Evolutionary conservation across 306 rosid species (phyloP).

Genomic region (Inga laurina): DNA sequence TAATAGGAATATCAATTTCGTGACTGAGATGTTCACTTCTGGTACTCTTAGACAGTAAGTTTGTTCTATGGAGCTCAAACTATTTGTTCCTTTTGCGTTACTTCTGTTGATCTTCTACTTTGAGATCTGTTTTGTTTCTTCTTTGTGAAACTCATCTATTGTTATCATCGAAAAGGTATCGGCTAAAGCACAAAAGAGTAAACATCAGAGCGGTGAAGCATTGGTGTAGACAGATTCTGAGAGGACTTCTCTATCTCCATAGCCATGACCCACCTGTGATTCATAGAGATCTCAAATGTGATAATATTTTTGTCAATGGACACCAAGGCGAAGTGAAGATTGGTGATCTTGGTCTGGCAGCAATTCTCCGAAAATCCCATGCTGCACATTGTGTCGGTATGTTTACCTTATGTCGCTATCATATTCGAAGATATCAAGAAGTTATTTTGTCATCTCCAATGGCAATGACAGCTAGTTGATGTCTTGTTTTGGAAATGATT

Average conservation of each 20-base stretch:
- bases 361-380: conserved; percentile 82
- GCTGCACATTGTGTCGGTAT: conserved; percentile 94
- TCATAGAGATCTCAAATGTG: conserved; percentile 98
- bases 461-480: conserved; percentile 14
- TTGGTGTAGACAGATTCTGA: conserved; percentile 96
- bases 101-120: conserved; percentile 10
- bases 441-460: background rate
- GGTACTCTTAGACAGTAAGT: conserved; percentile 90
- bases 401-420: conserved; percentile 19
- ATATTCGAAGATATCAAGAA: conserved; percentile 1
- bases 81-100: background rate
- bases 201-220: conserved; percentile 86
- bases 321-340: conserved; percentile 97
- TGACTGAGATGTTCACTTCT: conserved; percentile 95
- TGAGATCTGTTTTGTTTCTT: conserved; percentile 30
- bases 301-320: conserved; percentile 91
- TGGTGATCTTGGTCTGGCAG: conserved; percentile 96
- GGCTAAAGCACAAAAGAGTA: conserved; percentile 82
- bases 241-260: conserved; percentile 87
- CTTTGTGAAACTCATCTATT: background rate
- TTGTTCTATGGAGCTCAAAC: conserved; percentile 31
- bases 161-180: conserved; percentile 52
- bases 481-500: conserved; percentile 12
- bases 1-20: conserved; percentile 87
- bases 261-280: conserved; percentile 93